These are phyloP conservation scores for Vitis rupestris DNA, from an alignment of 164 flowering plant genomes.

Conservation along the genomic window DNA sequence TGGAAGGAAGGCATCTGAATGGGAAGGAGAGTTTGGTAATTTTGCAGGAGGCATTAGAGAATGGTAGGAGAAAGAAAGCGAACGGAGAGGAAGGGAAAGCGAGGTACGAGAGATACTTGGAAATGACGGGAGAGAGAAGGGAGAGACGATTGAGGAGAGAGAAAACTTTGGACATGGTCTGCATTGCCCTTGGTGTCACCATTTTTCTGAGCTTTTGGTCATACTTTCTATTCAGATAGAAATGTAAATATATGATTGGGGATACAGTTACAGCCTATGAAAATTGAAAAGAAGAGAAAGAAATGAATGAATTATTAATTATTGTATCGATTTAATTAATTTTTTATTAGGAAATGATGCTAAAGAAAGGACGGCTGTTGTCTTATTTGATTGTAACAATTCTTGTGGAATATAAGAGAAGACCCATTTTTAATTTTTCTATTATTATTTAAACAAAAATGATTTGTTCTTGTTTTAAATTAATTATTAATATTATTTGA, in stretches of 20 bases:
- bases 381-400: too few relatives aligned
- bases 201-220: constrained; percentile 25
- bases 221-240: constrained; percentile 16
- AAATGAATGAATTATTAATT: too few relatives aligned
- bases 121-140: constrained; percentile 33
- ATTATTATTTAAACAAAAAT: too few relatives aligned
- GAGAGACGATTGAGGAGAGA: constrained; percentile 33
- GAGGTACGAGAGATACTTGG: constrained; percentile 33
- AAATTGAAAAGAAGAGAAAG: too few relatives aligned
- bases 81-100: constrained; percentile 24
- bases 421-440: too few relatives aligned
- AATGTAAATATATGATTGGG: background rate
- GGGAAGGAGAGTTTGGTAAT: constrained; percentile 60
- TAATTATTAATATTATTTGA: too few relatives aligned
- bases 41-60: constrained; percentile 32
- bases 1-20: constrained; percentile 56
- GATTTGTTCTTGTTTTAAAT: too few relatives aligned
- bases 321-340: too few relatives aligned
- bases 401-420: too few relatives aligned
- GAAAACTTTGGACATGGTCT: constrained; percentile 33
- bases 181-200: constrained; percentile 21
- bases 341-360: too few relatives aligned
- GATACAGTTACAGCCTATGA: background rate
- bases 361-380: too few relatives aligned
- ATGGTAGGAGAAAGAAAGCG: constrained; percentile 9